phyloP scores from a whole-genome alignment of 352 stramenopile species.

The Thalassiosira hispida region DNA sequence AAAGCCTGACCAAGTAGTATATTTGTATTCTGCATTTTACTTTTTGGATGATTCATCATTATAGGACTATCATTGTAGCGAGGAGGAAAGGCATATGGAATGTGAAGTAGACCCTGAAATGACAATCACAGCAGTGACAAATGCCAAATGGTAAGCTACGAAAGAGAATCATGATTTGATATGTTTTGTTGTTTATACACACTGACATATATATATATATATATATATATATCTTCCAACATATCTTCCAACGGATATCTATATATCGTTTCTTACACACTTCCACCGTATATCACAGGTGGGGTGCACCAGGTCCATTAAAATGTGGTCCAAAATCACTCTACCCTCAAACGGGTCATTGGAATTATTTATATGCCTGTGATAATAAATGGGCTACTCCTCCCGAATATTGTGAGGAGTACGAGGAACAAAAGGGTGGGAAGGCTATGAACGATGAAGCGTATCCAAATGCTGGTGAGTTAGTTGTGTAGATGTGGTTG shows the following conservation, averaged over 20 bases:
- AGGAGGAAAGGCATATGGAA: slow-evolving; percentile 51
- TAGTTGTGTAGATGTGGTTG: neutral
- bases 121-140: slow-evolving; percentile 54
- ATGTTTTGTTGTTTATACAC: neutral
- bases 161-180: neutral
- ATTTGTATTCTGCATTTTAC: no score
- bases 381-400: slow-evolving; percentile 55
- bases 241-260: no score
- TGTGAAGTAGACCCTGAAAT: slow-evolving; percentile 56
- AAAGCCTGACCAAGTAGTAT: no score
- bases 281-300: no score
- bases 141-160: slow-evolving; percentile 55
- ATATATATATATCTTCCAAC: no score
- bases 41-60: neutral
- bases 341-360: slow-evolving; percentile 51
- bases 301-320: slow-evolving; percentile 52
- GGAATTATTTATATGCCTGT: slow-evolving; percentile 45
- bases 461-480: slow-evolving; percentile 38
- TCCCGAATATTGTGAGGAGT: slow-evolving; percentile 47
- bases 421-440: slow-evolving; percentile 53
- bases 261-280: no score
- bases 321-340: slow-evolving; percentile 31
- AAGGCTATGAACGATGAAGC: slow-evolving; percentile 43
- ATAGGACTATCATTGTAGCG: slow-evolving; percentile 58
- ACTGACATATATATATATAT: no score